These are phyloP conservation scores for Heteromeles arbutifolia DNA, from an alignment of 306 rosid genomes.

Conservation along the genomic window DNA sequence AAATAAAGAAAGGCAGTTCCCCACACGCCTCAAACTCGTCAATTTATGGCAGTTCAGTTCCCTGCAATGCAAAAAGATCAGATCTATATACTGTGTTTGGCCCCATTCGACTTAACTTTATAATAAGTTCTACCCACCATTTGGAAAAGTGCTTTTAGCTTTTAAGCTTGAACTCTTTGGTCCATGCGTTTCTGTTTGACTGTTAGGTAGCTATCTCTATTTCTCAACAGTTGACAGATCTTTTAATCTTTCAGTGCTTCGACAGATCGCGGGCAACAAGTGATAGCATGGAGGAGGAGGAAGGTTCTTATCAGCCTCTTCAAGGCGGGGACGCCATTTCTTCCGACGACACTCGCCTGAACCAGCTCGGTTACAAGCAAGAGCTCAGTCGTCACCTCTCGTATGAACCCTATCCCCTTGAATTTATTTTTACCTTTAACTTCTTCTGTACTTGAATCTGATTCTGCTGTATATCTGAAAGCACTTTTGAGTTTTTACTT, in stretches of 20 bases:
- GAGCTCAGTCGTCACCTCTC: slow-evolving; percentile 40
- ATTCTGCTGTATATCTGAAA: background rate
- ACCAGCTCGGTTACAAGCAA: slow-evolving; percentile 44
- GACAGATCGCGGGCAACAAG: too few species aligned
- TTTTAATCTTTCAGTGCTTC: too few species aligned
- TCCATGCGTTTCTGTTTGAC: background rate
- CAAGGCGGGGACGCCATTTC: slow-evolving; percentile 8
- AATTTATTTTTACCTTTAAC: background rate
- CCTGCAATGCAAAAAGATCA: too few species aligned
- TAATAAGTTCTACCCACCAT: background rate
- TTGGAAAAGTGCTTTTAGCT: background rate
- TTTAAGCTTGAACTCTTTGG: background rate
- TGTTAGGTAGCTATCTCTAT: background rate
- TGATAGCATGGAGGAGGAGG: background rate
- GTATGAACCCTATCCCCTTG: slow-evolving; percentile 8
- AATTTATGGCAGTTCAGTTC: too few species aligned
- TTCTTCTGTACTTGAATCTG: background rate
- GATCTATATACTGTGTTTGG: too few species aligned
- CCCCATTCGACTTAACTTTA: too few species aligned
- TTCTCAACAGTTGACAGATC: too few species aligned
- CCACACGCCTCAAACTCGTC: background rate
- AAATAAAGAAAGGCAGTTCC: background rate
- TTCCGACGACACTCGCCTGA: slow-evolving; percentile 23
- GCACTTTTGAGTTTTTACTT: background rate
- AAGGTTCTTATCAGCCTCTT: slow-evolving; percentile 9